Evolutionary conservation across 2,329 filamentous ascomycete species (phyloP).

Genomic region (Albophoma yamanashiensis): DNA sequence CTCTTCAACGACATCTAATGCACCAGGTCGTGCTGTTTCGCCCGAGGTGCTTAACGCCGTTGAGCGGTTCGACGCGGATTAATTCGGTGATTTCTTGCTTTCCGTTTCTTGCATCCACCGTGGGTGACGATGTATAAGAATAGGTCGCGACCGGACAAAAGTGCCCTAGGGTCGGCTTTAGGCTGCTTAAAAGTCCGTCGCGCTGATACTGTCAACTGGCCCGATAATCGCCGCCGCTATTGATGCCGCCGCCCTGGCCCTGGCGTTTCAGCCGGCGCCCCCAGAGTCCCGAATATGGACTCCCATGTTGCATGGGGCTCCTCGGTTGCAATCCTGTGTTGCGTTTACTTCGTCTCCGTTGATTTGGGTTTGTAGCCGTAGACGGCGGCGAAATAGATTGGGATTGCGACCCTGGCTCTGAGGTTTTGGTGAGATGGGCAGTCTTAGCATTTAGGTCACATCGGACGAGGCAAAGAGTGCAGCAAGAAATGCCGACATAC

Average conservation of each 20-base stretch:
- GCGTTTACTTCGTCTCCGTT: background rate
- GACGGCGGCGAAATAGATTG: background rate
- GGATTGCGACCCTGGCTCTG: background rate
- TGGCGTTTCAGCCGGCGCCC: background rate
- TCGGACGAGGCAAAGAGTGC: background rate
- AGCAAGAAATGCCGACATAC: background rate
- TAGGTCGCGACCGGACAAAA: background rate
- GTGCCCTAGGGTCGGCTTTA: background rate
- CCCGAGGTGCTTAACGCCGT: background rate
- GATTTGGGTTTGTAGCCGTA: background rate
- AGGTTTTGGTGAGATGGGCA: background rate
- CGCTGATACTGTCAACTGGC: background rate
- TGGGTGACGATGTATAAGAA: background rate
- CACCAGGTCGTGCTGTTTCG: background rate
- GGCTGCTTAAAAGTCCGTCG: background rate
- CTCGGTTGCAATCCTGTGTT: background rate
- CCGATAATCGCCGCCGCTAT: background rate
- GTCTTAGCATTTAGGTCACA: background rate
- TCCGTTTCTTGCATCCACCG: background rate
- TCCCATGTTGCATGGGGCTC: background rate
- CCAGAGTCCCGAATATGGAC: background rate
- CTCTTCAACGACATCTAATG: constrained; percentile 24
- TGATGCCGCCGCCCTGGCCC: background rate
- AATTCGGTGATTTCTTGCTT: background rate
- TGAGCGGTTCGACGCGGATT: background rate